Conservation (phyloP, 2,329 filamentous ascomycete genomes). For the Rhinocladiella similis region DNA sequence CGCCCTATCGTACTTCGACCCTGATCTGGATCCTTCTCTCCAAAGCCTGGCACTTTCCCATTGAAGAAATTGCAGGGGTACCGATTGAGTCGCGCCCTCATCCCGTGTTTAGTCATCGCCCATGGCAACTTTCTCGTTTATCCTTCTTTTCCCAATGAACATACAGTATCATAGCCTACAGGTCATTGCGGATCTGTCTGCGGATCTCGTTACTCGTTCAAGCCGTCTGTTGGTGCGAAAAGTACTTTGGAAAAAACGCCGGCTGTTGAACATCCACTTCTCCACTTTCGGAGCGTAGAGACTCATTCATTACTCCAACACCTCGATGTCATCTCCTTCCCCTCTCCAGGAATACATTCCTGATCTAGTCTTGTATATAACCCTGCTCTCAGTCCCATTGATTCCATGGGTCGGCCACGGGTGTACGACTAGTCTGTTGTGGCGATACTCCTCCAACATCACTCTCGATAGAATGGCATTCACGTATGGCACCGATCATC, state of each 20-base stretch:
- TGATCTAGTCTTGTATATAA: neutral
- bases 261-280: constrained; percentile 2
- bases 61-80: neutral
- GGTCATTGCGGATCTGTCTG: neutral
- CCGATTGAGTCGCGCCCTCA: neutral
- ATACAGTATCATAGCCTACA: no score
- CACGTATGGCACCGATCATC: constrained; percentile 31
- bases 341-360: no score
- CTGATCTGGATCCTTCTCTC: neutral
- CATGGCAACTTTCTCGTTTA: no score
- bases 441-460: neutral
- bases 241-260: neutral
- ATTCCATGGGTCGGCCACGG: no score
- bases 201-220: neutral
- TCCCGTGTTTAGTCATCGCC: no score
- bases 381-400: no score
- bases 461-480: constrained; percentile 9
- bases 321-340: neutral
- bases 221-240: neutral
- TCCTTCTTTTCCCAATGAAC: no score
- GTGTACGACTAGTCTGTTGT: no score
- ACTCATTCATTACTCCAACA: neutral
- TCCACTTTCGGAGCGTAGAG: neutral
- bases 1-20: no score
- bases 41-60: neutral